Percentiles rank a stretch among this genome's conserved stretches.
Evolutionary conservation across 1,139 yeast genomes (phyloP).

Genomic region (Lodderomyces theae): DNA sequence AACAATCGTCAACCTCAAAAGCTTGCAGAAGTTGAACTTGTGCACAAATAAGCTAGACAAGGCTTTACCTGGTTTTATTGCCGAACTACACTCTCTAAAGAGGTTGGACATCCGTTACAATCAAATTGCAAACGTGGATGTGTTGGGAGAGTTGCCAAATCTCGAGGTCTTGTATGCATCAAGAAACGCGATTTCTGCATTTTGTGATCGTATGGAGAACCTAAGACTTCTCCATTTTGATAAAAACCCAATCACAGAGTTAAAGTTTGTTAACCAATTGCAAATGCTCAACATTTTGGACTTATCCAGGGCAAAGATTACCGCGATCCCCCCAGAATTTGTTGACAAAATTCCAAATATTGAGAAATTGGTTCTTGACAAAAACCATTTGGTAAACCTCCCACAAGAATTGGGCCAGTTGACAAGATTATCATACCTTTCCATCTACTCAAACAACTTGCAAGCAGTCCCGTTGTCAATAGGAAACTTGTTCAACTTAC

Average conservation of each 20-base stretch:
- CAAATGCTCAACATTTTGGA: conserved; percentile 69
- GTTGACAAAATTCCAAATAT: conserved; percentile 61
- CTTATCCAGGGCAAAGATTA: conserved; percentile 76
- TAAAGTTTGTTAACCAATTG: conserved; percentile 57
- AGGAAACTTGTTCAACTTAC: conserved; percentile 58
- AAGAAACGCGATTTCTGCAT: conserved; percentile 73
- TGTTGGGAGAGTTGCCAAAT: conserved; percentile 60
- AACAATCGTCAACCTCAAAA: conserved; percentile 56
- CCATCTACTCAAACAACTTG: conserved; percentile 73
- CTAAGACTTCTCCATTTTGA: conserved; percentile 54
- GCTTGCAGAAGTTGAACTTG: conserved; percentile 66
- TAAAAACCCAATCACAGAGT: conserved; percentile 75
- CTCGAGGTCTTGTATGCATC: conserved; percentile 74
- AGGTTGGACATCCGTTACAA: conserved; percentile 81
- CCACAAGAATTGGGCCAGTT: conserved; percentile 70
- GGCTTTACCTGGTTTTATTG: conserved; percentile 53
- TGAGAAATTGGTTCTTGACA: conserved; percentile 74
- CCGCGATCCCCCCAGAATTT: conserved; percentile 67
- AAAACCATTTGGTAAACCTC: conserved; percentile 75
- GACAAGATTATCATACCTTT: conserved; percentile 58
- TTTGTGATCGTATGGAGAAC: conserved; percentile 59
- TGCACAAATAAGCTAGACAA: conserved; percentile 71
- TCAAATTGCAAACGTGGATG: conserved; percentile 59
- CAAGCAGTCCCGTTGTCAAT: conserved; percentile 70
- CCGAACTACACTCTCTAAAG: conserved; percentile 54